Evolutionary conservation across 495 filamentous ascomycete species (phyloP).

Genomic region (Hypoxylon cercidicola): DNA sequence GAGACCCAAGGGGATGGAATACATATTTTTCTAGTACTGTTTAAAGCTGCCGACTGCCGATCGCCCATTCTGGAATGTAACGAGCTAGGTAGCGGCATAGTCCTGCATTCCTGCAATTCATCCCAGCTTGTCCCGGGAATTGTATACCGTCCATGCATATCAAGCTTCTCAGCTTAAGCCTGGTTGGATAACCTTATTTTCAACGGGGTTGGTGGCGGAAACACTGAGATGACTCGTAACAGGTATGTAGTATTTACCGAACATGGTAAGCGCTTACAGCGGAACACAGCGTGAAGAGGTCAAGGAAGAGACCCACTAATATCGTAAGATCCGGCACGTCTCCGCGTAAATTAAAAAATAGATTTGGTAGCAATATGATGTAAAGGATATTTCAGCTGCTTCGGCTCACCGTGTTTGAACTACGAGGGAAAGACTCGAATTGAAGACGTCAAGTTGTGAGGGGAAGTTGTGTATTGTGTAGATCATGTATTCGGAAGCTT

Average conservation of each 20-base stretch:
- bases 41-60: slow-evolving; percentile 14
- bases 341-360: slow-evolving; percentile 14
- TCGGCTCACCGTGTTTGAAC: not conserved
- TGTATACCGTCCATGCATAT: slow-evolving; percentile 18
- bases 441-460: too few relatives aligned
- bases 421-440: too few relatives aligned
- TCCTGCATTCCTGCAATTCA: slow-evolving; percentile 23
- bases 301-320: slow-evolving; percentile 6
- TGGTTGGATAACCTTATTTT: slow-evolving; percentile 12
- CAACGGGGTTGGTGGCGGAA: slow-evolving; percentile 2
- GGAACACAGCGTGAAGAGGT: slow-evolving; percentile 5
- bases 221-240: too few relatives aligned
- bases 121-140: slow-evolving; percentile 14
- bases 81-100: slow-evolving; percentile 2
- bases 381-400: not conserved
- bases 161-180: slow-evolving; percentile 14
- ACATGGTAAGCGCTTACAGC: slow-evolving; percentile 20
- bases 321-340: slow-evolving; percentile 7
- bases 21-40: not conserved
- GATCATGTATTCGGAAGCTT: not conserved
- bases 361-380: slow-evolving; percentile 1
- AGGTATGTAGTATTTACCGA: slow-evolving; percentile 1
- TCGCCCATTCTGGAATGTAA: not conserved
- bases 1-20: slow-evolving; percentile 10
- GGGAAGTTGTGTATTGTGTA: not conserved